phyloP scores from a whole-genome alignment of 805 yeast species.

The Saccharomyces paradoxus region DNA sequence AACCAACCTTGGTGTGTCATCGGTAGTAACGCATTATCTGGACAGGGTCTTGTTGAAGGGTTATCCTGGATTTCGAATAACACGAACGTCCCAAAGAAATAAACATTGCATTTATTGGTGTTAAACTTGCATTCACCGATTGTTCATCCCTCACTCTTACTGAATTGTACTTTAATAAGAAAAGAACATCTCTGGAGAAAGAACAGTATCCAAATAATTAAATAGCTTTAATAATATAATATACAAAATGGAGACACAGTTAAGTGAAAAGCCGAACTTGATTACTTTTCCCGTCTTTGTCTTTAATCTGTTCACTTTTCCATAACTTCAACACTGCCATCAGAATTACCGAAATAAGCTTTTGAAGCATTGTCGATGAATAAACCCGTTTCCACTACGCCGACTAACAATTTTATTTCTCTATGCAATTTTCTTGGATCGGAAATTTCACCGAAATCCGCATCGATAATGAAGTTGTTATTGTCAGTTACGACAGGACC shows the following conservation, averaged over 20 bases:
- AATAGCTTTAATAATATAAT: not conserved
- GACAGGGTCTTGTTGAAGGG: constrained; percentile 84
- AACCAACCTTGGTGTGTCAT: constrained; percentile 85
- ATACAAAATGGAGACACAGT: not conserved
- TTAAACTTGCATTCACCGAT: not conserved
- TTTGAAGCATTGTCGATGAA: constrained; percentile 62
- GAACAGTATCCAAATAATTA: not conserved
- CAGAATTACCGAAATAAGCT: constrained; percentile 83
- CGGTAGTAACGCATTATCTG: constrained; percentile 83
- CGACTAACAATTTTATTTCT: constrained; percentile 66
- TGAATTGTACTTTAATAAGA: not conserved
- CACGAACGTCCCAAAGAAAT: constrained; percentile 22
- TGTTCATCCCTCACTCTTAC: not conserved
- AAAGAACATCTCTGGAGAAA: not conserved
- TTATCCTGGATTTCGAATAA: constrained; percentile 77
- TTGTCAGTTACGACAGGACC: constrained; percentile 96
- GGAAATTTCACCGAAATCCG: constrained; percentile 75
- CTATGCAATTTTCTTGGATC: constrained; percentile 47
- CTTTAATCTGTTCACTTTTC: constrained; percentile 15
- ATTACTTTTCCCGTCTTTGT: not conserved
- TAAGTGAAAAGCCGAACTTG: not conserved
- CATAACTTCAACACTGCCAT: constrained; percentile 47
- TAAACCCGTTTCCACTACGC: constrained; percentile 94
- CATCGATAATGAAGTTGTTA: constrained; percentile 87
- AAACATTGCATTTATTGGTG: not conserved